Evolutionary conservation across 768 basidiomycete genomes (phyloP), one percentile per base, ranked within the genome.

Genomic region (Naganishia friedmannii): DNA sequence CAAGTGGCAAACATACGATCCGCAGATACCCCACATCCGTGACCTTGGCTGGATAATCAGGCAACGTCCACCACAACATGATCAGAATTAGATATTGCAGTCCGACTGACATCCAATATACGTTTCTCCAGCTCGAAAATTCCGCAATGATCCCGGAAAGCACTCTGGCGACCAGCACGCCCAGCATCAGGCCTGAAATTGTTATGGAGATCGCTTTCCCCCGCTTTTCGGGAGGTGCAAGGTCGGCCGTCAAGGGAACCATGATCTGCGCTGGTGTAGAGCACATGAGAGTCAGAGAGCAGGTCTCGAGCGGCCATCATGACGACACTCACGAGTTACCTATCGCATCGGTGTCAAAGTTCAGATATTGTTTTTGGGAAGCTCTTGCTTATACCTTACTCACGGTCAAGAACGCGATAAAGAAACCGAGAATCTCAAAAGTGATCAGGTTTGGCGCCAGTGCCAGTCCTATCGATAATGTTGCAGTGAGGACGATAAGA

Each of bases 11-110:
- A 69, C 71, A 72, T 31, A 80, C 75, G 28, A 81, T 88, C 21
- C 87, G 81, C 73, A 83, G 84, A 80, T 93, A 93, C 2, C 86
- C 86, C 72, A 91, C 66, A 55, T 86, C 81, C 12, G 73, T 78
- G 5, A 79, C 78, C 77, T 90, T 92, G 15, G 88, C 86, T 0
- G 91, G 92, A 75, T 90, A 92, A 79, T 94, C 91, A 0, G 91
- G 91, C n/a, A 92, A 81, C 66, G 88, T 73, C 26, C 86, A 78
- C 76, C 89, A 92, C 51, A 87, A 81, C 28, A 88, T 83, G 5
- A 84, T 45, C 9, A 89, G 80, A 15, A 91, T 86, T 29, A 85
- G 66, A 19, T 63, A 63, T 77, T 92, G 92, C 19, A 90, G 82
- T 5, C 88, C 90, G 55, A 91, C 86, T 2, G 90, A 86, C 79